Evolutionary conservation across 1,139 yeast species (phyloP), one percentile per base, ranked within the genome.

Genomic region (Blastobotrys illinoisensis): DNA sequence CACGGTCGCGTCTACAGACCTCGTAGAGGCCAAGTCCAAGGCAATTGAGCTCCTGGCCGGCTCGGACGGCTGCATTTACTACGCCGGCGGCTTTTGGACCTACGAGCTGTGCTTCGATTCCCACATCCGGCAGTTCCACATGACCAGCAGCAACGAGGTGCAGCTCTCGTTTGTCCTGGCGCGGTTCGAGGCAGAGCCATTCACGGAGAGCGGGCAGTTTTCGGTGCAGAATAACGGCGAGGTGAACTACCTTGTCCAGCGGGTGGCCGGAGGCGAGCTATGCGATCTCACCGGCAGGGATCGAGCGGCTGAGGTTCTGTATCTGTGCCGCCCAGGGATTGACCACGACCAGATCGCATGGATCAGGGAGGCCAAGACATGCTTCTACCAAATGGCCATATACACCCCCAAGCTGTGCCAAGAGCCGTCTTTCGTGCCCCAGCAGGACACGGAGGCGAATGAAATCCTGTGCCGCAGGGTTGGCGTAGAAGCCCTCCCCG

Each of bases 211-310:
- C 20, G 40, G 40, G 16, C 3, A 60, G 1, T 60, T 67, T 1
- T 64, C 62, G 54, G 62, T 47, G 54, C 46, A 63, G 60, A 53
- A 49, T 20, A 54, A 55, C 45, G 61, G 60, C 26, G 54, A 57
- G 28, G 52, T 55, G 14, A 54, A 54, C 23, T 64, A 62, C 47
- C 54, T 64, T 5, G 52, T 61, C 51, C 89, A 86, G 58, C 70
- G 73, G 1, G 69, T 86, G 13, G 73, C 70, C 0, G 72, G 76
- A 56, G 98, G 98, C 1, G 80, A 82, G 3, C 62, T 77, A 0
- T 91, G 98, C 71, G 96, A 88, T 64, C 65, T 86, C 50, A 88
- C 95, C 0, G 79, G 79, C 0, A 71, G 74, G 45, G 85, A 84
- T 3, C 76, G 97, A 57, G 70, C 78, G 1, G 74, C 83, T 1